These are phyloP conservation scores for Chaetomium fimeti DNA, from an alignment of 495 filamentous ascomycete species.

Conservation along the genomic window DNA sequence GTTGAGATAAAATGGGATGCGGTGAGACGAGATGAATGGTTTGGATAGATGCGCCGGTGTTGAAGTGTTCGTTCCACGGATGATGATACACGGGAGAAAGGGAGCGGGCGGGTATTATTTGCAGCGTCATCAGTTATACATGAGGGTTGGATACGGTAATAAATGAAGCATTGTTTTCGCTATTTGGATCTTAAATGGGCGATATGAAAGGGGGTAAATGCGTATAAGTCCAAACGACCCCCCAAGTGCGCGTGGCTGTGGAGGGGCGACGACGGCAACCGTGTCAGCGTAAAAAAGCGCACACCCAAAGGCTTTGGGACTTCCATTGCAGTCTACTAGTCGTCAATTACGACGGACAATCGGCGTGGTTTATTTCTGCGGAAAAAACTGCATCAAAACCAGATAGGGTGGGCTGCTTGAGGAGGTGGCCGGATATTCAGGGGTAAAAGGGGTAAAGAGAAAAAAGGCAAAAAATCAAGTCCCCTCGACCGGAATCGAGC, in stretches of 20 bases:
- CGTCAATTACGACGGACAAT: too few relatives aligned
- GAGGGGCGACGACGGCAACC: too few relatives aligned
- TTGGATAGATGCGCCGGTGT: neutral
- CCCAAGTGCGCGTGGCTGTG: too few relatives aligned
- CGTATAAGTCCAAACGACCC: too few relatives aligned
- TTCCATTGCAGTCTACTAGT: too few relatives aligned
- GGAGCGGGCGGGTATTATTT: neutral
- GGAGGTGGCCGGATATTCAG: neutral
- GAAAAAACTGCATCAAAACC: too few relatives aligned
- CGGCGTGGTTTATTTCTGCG: too few relatives aligned
- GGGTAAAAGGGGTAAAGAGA: neutral
- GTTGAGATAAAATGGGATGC: conserved; percentile 21
- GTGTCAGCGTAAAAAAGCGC: too few relatives aligned
- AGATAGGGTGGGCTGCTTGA: too few relatives aligned
- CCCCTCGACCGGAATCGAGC: conserved; percentile 28
- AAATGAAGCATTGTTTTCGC: neutral
- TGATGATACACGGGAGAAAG: neutral
- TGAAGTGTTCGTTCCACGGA: neutral
- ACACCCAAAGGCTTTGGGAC: too few relatives aligned
- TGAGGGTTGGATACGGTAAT: neutral
- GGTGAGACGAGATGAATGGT: neutral
- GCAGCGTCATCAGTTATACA: neutral
- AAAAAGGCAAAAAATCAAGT: conserved; percentile 10
- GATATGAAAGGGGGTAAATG: too few relatives aligned
- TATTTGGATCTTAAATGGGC: too few relatives aligned